A percentile compares a stretch with the other conserved stretches of the same genome.
Conservation (phyloP, 352 stramenopile species). For the Phytophthora rubi region DNA sequence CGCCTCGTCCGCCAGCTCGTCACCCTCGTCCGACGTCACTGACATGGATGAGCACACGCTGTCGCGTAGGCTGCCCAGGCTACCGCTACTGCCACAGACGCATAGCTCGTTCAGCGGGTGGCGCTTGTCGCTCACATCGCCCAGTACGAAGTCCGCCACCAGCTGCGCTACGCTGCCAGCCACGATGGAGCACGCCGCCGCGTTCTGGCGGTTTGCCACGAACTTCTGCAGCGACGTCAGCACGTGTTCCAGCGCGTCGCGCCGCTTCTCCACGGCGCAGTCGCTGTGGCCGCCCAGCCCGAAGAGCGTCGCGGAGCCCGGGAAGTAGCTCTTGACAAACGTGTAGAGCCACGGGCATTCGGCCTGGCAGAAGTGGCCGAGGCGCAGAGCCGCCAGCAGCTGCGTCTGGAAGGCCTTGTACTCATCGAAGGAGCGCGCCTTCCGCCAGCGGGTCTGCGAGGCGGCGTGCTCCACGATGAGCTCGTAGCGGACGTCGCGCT, state of each 20-base stretch:
- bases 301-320: conserved; percentile 35
- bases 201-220: conserved; percentile 40
- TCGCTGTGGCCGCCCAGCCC: conserved; percentile 24
- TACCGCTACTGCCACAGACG: conserved; percentile 9
- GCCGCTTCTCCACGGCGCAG: conserved; percentile 34
- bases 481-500: conserved; percentile 26
- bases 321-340: conserved; percentile 53
- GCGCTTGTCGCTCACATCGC: conserved; percentile 34
- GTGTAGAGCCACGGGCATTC: conserved; percentile 49
- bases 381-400: conserved; percentile 31
- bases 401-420: conserved; percentile 44
- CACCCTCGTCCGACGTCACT: conserved; percentile 25
- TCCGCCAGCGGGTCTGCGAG: conserved; percentile 13
- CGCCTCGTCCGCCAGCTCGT: conserved; percentile 18
- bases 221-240: conserved; percentile 47
- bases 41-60: conserved; percentile 15
- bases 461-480: conserved; percentile 10
- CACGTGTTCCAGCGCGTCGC: conserved; percentile 34
- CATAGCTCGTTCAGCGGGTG: conserved; percentile 31
- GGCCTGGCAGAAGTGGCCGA: conserved; percentile 46
- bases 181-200: conserved; percentile 37
- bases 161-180: conserved; percentile 29
- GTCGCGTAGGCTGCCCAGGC: conserved; percentile 12
- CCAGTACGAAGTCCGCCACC: conserved; percentile 39
- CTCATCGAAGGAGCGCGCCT: conserved; percentile 37